Base-by-base conservation (phyloP, 148 eudicot genomes). In the Vaccinium myrtillus region DNA sequence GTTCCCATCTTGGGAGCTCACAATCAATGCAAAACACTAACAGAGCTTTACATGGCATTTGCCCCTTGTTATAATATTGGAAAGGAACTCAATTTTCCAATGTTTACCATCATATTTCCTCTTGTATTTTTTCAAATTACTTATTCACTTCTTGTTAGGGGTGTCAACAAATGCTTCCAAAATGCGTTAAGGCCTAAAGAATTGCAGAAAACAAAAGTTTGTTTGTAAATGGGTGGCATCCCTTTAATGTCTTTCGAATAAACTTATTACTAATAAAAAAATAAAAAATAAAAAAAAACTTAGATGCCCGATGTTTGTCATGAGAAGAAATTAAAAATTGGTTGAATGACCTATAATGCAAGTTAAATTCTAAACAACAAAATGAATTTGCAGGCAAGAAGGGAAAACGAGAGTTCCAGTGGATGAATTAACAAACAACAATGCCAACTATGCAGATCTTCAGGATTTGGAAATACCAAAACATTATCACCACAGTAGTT, bases 401-500 rank as follows among this genome's bases (percentile, higher is more conserved):
- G 14, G 49, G 59, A 50, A 9, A 71, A 82, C 27, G 54, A 53
- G 78, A 51, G 30, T 36, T 58, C 50, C 53, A 46, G 58, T 19
- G 49, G 25, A 10, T 55, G 75, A 21, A 23, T 55, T 80, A 48
- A 82, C 46, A 27, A 71, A 32, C 43, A 73, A 50, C 30, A 55
- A 50, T 84, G 67, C 16, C 73, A 69, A 83, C 25, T 79, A 81
- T 15, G 19, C 48, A 75, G 56, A 82, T 69, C 51, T 25, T 81
- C 58, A 32, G 71, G 61, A 74, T 59, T 56, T n/a, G 70, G 69
- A 54, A 74, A 53, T 73, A 54, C 71, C 83, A 75, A 54, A 76
- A 87, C 67, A 81, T 69, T 48, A 85, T 82, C 87, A 63, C 82
- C 82, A 59, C 75, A 23, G 86, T 81, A 75, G 83, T 77, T 75